Evolutionary conservation across 202 grass and related monocot species (phyloP).

Genomic region (Tripidium arundinaceum): DNA sequence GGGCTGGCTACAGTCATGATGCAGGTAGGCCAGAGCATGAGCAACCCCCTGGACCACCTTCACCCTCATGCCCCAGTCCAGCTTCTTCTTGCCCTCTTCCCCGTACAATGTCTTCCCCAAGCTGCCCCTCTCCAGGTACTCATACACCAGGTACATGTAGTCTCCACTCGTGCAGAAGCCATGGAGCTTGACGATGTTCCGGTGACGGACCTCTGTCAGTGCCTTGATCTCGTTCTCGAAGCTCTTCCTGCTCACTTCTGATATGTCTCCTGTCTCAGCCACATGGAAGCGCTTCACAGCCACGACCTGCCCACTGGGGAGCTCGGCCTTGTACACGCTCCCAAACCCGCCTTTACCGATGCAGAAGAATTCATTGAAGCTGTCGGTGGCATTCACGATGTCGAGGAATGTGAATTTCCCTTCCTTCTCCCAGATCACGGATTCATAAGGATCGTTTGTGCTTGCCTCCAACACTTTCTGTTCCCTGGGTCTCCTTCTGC

Average conservation of each 20-base stretch:
- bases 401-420: slow-evolving; percentile 66
- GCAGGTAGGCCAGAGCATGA: slow-evolving; percentile 74
- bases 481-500: slow-evolving; percentile 34
- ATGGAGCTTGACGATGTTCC: slow-evolving; percentile 80
- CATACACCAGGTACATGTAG: slow-evolving; percentile 78
- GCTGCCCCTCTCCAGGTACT: slow-evolving; percentile 75
- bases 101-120: slow-evolving; percentile 59
- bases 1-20: slow-evolving; percentile 60
- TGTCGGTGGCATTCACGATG: slow-evolving; percentile 64
- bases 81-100: slow-evolving; percentile 52
- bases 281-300: slow-evolving; percentile 69
- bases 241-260: slow-evolving; percentile 54
- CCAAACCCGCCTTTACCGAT: slow-evolving; percentile 79
- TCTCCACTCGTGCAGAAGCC: slow-evolving; percentile 69
- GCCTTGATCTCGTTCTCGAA: slow-evolving; percentile 73
- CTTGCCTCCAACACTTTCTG: slow-evolving; percentile 36
- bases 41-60: slow-evolving; percentile 68
- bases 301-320: slow-evolving; percentile 53
- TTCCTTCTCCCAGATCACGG: slow-evolving; percentile 77
- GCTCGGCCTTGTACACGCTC: slow-evolving; percentile 60
- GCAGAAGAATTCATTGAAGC: slow-evolving; percentile 65
- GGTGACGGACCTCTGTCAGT: slow-evolving; percentile 65
- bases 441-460: slow-evolving; percentile 32
- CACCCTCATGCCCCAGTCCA: slow-evolving; percentile 63
- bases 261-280: slow-evolving; percentile 33